Percentiles rank a stretch among this genome's conserved stretches.
Conservation (phyloP, 179 eudicot species). For the Beta corolliflora region DNA sequence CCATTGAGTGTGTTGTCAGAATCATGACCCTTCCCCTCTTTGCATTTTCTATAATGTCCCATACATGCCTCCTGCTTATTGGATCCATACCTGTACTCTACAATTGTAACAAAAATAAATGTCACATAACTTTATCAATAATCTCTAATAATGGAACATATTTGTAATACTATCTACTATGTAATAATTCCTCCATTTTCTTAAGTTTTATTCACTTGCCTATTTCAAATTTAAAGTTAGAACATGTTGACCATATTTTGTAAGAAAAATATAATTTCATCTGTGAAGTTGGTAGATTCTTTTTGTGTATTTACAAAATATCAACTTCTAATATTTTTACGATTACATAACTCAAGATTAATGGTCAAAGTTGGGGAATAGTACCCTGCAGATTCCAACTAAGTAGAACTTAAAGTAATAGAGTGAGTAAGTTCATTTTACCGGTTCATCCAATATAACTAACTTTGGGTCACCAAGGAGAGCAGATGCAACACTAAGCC, state of each 20-base stretch:
- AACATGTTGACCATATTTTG: no score
- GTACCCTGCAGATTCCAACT: background rate
- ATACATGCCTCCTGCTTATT: slow-evolving; percentile 80
- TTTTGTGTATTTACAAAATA: no score
- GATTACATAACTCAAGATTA: no score
- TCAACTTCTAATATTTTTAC: no score
- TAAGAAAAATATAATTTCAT: no score
- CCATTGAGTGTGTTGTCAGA: slow-evolving; percentile 95
- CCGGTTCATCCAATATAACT: slow-evolving; percentile 91
- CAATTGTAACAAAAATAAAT: background rate
- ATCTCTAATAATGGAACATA: no score
- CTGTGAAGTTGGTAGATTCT: no score
- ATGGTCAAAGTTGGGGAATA: no score
- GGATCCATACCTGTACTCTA: slow-evolving; percentile 99
- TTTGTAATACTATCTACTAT: no score
- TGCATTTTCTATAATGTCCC: slow-evolving; percentile 93
- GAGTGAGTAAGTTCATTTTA: slow-evolving; percentile 17
- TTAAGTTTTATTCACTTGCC: no score
- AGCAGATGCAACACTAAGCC: slow-evolving; percentile 87
- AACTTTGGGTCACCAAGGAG: slow-evolving; percentile 88
- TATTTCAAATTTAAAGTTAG: no score
- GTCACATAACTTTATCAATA: background rate
- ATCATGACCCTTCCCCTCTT: slow-evolving; percentile 80
- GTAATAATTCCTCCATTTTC: no score
- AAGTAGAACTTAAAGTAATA: background rate